These are phyloP conservation scores for Uncinocarpus reesii DNA, from an alignment of 2,329 filamentous ascomycete species.

Conservation along the genomic window DNA sequence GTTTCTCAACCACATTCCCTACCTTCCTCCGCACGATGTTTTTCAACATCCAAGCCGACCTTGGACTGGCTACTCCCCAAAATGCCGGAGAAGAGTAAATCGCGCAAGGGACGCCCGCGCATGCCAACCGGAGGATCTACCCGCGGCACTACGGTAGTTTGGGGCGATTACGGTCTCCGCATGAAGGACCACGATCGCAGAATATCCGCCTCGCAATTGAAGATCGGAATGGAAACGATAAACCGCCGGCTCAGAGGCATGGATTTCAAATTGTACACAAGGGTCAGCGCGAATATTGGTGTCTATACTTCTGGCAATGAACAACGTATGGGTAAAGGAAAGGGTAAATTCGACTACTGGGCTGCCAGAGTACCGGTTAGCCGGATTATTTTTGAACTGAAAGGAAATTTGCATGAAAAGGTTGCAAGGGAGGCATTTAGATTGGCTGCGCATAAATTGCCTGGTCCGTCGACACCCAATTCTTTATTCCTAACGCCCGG, in stretches of 20 bases:
- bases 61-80: constrained; percentile 74
- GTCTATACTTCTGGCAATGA: constrained; percentile 95
- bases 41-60: constrained; percentile 57
- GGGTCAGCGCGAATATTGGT: constrained; percentile 83
- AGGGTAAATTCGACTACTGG: constrained; percentile 96
- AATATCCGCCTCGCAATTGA: constrained; percentile 75
- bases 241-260: constrained; percentile 77
- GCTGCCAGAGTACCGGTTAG: constrained; percentile 80
- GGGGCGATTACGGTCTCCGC: constrained; percentile 90
- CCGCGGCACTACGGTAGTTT: constrained; percentile 88
- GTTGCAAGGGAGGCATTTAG: constrained; percentile 88
- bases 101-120: constrained; percentile 73
- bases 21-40: constrained; percentile 47
- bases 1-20: constrained; percentile 16
- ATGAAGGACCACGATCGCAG: constrained; percentile 90
- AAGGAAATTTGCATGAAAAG: constrained; percentile 87
- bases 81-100: constrained; percentile 72
- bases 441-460: constrained; percentile 87
- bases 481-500: neutral
- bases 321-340: constrained; percentile 98
- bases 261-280: constrained; percentile 85
- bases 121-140: constrained; percentile 83
- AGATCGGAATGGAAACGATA: constrained; percentile 88
- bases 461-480: constrained; percentile 49
- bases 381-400: constrained; percentile 84